phyloP scores from a whole-genome alignment of 352 stramenopile species.

The Globisporangium heterothallicum region DNA sequence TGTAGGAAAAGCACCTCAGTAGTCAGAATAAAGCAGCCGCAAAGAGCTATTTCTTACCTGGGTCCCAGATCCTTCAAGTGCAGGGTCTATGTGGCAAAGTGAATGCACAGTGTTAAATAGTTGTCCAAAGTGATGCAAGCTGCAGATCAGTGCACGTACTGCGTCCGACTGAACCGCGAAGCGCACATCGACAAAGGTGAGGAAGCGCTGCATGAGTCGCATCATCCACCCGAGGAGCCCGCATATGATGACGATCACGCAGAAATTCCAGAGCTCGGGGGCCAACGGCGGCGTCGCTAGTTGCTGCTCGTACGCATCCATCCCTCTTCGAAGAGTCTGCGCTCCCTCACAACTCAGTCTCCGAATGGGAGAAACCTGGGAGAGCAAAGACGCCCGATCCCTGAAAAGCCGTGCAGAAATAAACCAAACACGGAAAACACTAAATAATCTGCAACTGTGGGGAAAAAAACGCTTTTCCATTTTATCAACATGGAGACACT shows the following conservation, averaged over 20 bases:
- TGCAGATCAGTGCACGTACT: conserved; percentile 17
- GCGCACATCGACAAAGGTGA: conserved; percentile 34
- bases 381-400: no score
- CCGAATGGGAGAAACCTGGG: no score
- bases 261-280: conserved; percentile 61
- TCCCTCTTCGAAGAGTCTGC: no score
- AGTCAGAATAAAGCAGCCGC: not conserved
- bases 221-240: conserved; percentile 36
- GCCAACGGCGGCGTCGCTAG: conserved; percentile 18
- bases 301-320: not conserved
- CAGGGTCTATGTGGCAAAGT: no score
- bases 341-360: no score
- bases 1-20: conserved; percentile 5
- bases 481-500: not conserved
- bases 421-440: not conserved
- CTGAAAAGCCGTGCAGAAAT: not conserved
- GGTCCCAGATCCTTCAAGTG: conserved; percentile 25
- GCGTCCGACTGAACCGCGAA: conserved; percentile 32
- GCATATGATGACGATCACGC: conserved; percentile 35
- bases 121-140: not conserved
- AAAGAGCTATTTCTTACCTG: no score
- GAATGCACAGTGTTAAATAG: conserved; percentile 1
- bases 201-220: conserved; percentile 31
- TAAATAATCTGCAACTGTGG: not conserved
- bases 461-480: not conserved